Percentiles rank a stretch among this genome's conserved stretches.
Conservation (phyloP, 305 asterid genomes). For the Andrographis paniculata region DNA sequence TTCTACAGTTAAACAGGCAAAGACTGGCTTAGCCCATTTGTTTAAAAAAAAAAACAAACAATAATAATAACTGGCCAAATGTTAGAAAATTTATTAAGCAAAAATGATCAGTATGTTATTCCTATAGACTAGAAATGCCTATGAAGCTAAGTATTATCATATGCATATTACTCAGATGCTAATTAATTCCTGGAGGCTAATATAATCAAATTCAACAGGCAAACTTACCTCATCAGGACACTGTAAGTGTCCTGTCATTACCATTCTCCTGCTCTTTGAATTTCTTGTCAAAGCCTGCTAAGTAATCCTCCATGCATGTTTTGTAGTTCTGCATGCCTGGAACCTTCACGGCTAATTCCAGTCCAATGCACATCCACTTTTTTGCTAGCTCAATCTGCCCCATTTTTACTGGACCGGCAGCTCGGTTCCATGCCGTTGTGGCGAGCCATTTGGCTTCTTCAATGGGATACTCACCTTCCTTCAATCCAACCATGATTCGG, state of each 20-base stretch:
- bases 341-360: conserved; percentile 68
- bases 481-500: conserved; percentile 83
- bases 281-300: conserved; percentile 46
- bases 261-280: conserved; percentile 21
- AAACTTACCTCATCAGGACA: conserved; percentile 19
- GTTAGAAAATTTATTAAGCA: no score
- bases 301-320: conserved; percentile 81
- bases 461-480: conserved; percentile 73
- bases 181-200: background rate
- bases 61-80: no score
- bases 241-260: conserved; percentile 23
- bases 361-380: conserved; percentile 81
- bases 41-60: no score
- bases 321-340: conserved; percentile 68
- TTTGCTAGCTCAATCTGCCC: conserved; percentile 56
- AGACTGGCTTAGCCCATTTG: no score
- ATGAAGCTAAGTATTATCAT: no score
- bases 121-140: no score
- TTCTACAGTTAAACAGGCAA: no score
- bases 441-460: conserved; percentile 96
- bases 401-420: conserved; percentile 71
- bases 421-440: conserved; percentile 96
- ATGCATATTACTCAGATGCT: no score
- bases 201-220: conserved; percentile 8
- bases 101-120: no score